phyloP scores from a whole-genome alignment of 768 basidiomycete genomes.

The Hygrophorus pudorinus region DNA sequence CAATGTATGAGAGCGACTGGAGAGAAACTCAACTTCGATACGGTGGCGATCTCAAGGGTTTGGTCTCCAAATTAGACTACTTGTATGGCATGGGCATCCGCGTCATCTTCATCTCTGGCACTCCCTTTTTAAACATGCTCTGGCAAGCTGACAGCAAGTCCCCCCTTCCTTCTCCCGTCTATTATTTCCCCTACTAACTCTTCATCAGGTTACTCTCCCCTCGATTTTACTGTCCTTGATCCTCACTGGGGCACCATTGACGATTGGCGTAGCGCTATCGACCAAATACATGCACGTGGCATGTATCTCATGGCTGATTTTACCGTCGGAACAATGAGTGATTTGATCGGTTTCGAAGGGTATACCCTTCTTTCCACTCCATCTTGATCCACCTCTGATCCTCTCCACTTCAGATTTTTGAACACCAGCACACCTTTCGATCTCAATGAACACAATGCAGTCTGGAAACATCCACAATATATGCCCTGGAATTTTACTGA shows the following conservation, averaged over 20 bases:
- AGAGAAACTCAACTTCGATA: constrained; percentile 83
- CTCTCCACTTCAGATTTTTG: constrained; percentile 41
- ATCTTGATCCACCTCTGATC: not conserved
- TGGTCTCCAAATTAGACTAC: constrained; percentile 72
- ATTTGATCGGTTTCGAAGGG: constrained; percentile 82
- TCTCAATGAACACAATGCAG: constrained; percentile 58
- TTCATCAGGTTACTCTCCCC: constrained; percentile 74
- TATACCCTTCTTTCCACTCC: constrained; percentile 23
- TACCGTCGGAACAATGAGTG: constrained; percentile 87
- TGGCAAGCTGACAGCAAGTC: constrained; percentile 92
- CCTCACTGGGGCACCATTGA: constrained; percentile 84
- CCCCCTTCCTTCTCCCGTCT: no score
- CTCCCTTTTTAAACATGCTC: constrained; percentile 90
- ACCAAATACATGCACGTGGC: constrained; percentile 64
- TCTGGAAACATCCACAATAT: constrained; percentile 69
- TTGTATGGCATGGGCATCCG: constrained; percentile 81
- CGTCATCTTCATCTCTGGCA: constrained; percentile 86
- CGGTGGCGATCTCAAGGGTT: constrained; percentile 82
- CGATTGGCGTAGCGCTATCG: constrained; percentile 72
- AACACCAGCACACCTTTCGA: constrained; percentile 77
- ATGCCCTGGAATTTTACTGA: constrained; percentile 80
- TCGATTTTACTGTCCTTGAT: constrained; percentile 85
- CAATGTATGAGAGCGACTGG: constrained; percentile 75
- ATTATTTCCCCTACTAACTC: no score
- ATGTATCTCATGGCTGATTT: constrained; percentile 96